These are phyloP conservation scores for Rhodomyrtus psidioides DNA, from an alignment of 441 rosid species.

Conservation along the genomic window DNA sequence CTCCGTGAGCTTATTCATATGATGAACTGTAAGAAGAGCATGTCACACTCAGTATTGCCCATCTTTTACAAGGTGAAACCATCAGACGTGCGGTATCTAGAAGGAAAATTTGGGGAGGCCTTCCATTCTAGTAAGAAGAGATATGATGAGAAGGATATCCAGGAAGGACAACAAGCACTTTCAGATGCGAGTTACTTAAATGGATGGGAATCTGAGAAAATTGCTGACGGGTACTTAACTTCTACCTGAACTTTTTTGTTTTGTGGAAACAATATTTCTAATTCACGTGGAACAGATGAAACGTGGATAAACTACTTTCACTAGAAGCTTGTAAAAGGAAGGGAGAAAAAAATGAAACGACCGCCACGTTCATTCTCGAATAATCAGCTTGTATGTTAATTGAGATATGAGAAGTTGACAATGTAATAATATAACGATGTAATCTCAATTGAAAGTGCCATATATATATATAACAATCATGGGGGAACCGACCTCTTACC, in stretches of 20 bases:
- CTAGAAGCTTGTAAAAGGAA: too few relatives aligned
- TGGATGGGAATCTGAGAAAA: not conserved
- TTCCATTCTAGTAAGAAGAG: not conserved
- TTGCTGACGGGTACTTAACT: not conserved
- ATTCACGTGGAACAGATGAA: not conserved
- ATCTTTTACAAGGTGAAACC: not conserved
- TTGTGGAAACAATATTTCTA: not conserved
- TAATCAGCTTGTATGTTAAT: too few relatives aligned
- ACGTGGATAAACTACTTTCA: too few relatives aligned
- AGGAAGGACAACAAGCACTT: not conserved
- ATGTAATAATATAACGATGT: too few relatives aligned
- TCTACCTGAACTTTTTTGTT: not conserved
- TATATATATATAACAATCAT: too few relatives aligned
- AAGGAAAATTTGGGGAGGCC: not conserved
- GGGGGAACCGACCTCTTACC: too few relatives aligned
- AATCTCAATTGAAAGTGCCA: too few relatives aligned
- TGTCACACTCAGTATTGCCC: not conserved
- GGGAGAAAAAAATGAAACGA: too few relatives aligned
- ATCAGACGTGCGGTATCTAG: not conserved
- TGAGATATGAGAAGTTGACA: too few relatives aligned
- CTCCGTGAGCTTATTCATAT: not conserved
- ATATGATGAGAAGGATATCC: not conserved
- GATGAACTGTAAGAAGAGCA: not conserved
- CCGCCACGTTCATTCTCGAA: too few relatives aligned
- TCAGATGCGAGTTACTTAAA: not conserved